A percentile compares a stretch with the other conserved stretches of the same genome.
Evolutionary conservation across 306 rosid genomes (phyloP).

Genomic region (peach (Prunus persica)): Prunus_persica_NCBIv2 NC_034011.1:16053001-16053500

Average conservation of each 20-base stretch:
- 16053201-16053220: constrained; percentile 68
- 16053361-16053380: constrained; percentile 45
- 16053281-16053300: constrained; percentile 67
- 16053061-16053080: background rate
- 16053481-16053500: constrained; percentile 75
- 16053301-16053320: constrained; percentile 99
- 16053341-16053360: constrained; percentile 73
- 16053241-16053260: constrained; percentile 64
- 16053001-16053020: constrained; percentile 11
- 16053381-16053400: background rate
- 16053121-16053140: constrained; percentile 42
- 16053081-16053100: background rate
- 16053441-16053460: background rate
- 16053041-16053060: background rate
- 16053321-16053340: constrained; percentile 82
- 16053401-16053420: background rate
- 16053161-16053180: constrained; percentile 79
- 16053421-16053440: background rate
- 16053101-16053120: constrained; percentile 4
- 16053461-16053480: constrained; percentile 58
- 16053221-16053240: constrained; percentile 74
- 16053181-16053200: constrained; percentile 75
- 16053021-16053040: constrained; percentile 24
- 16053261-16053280: constrained; percentile 59
- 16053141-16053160: constrained; percentile 61